These are phyloP conservation scores for Echria macrotheca DNA, from an alignment of 495 filamentous ascomycete species.

Conservation along the genomic window DNA sequence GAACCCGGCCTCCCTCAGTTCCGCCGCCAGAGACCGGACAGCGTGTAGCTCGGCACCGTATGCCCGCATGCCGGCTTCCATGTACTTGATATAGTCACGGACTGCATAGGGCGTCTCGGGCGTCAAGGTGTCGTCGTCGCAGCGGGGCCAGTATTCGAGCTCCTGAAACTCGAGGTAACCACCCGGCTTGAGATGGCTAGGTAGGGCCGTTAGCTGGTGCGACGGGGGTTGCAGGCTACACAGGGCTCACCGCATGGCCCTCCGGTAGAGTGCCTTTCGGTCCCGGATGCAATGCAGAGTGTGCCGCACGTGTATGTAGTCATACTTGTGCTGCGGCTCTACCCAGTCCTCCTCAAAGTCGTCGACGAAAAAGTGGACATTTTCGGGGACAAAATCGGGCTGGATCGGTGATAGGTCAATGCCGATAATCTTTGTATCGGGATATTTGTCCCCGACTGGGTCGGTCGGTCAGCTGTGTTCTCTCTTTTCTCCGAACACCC, in stretches of 20 bases:
- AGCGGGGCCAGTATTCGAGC: constrained; percentile 30
- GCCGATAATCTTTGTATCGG: constrained; percentile 50
- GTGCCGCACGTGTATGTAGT: constrained; percentile 52
- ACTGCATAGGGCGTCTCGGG: constrained; percentile 30
- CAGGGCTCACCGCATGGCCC: constrained; percentile 28
- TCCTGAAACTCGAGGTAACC: constrained; percentile 54
- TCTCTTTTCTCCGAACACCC: too few species aligned
- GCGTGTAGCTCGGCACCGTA: constrained; percentile 26
- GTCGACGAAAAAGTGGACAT: constrained; percentile 57
- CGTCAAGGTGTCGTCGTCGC: constrained; percentile 39
- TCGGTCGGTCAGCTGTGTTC: background rate
- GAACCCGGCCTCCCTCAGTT: constrained; percentile 28
- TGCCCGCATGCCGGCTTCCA: constrained; percentile 22
- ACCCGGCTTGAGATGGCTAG: constrained; percentile 43
- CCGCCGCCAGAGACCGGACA: constrained; percentile 13
- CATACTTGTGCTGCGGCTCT: constrained; percentile 47
- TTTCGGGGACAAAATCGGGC: constrained; percentile 51
- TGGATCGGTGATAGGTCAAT: constrained; percentile 64
- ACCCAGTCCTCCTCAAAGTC: constrained; percentile 57
- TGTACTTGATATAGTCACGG: constrained; percentile 29
- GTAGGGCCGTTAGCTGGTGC: constrained; percentile 8
- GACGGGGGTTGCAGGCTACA: background rate
- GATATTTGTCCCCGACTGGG: constrained; percentile 39
- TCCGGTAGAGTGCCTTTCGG: constrained; percentile 27
- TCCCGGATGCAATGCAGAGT: constrained; percentile 45